Evolutionary conservation across 176 grass and related monocot species (phyloP), one percentile per base, ranked within the genome.

Genomic region (Oryza glaberrima): DNA sequence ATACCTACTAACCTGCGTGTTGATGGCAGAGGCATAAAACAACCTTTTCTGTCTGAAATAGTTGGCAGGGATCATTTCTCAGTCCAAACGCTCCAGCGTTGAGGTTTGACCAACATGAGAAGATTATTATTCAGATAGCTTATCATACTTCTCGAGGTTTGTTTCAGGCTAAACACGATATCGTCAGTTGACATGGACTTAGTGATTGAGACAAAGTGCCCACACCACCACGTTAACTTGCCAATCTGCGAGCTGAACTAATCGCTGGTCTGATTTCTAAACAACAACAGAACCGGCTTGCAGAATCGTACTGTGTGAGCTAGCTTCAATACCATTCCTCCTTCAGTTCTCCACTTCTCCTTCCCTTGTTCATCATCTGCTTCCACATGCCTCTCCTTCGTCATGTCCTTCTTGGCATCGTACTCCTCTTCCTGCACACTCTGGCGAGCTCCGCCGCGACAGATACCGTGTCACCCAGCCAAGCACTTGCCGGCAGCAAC

Each of bases 401-500:
- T 8, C 54, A 61, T 7, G 52, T 56, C 56, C 6, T 61, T 22
- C 56, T 61, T 10, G 20, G 56, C 40, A 1, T 41, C 56, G 7
- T 61, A 20, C 19, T 20, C 36, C 5, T 38, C 16, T 20, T 61
- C 56, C 20, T 61, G 6, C 2, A 22, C 56, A 22, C 56, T 61
- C 56, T 8, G 20, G 20, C 7, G 20, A 61, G 56, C 20, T 22
- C 56, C 20, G 1, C 19, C 7, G 2, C 2, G 7, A 22, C 20
- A 0, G 20, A 22, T 7, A 10, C 56, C 1, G 7, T 61, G 56
- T 61, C 56, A 61, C 20, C 56, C 0, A 76, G 79, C 13, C 68
- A 71, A 22, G 52, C 76, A 5, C 67, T 93, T 14, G 4, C 15
- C 16, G 56, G 46, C 56, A 41, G 22, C 13, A 26, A 83, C 40